Base-by-base conservation (phyloP, 139 green algal genomes). In the Tetradesmus obliquus region DNA sequence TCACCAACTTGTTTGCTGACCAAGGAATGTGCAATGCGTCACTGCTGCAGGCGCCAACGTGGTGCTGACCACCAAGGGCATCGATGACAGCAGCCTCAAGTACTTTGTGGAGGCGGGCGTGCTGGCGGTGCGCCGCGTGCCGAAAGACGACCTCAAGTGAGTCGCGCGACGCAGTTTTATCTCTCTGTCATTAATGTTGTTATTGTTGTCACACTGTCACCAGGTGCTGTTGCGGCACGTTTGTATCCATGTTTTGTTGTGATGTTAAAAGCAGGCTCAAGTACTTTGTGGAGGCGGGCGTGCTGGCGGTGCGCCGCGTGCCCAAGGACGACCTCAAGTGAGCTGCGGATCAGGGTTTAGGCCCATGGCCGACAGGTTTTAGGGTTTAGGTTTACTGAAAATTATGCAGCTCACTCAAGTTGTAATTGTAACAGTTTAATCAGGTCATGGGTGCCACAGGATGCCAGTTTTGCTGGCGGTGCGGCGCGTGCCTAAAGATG, bases 101-200 rank as follows among this genome's bases (percentile, higher is more conserved):
- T 99, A 99, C 94, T 99, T 99, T 95, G 98, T 99, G 82, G 98
- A 99, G 95, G 97, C 97, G 19, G 97, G 97, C 97, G 53, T 97
- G 95, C 85, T 92, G 89, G 89, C 89, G 5, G 82, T 89, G 19
- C 94, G 98, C 12, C 92, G 98, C 9, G 98, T 99, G 51, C 96
- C 97, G 62, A 99, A 99, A 93, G 98, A 99, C 55, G 98, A 99
- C 94, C 91, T 99, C 74, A 95, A 95, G 97, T 98, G 93, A 88
- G 94, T 80, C 32, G 32, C 32, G 32, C 32, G 32, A 45, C 32
- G 32, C 32, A 45, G 32, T 45, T 15, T 12, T 15, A 13, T 15
- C 10, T 88, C n/a, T 12, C 9, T 15, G 62, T 15, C 0, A 45
- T 45, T 45, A 20, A 20, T 24, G 74, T 7, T 72, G 1, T 15